Percentiles rank a stretch among this genome's conserved stretches.
Evolutionary conservation across 257 asterid genomes (phyloP).

Genomic region (Solanum sparsipilum): DNA sequence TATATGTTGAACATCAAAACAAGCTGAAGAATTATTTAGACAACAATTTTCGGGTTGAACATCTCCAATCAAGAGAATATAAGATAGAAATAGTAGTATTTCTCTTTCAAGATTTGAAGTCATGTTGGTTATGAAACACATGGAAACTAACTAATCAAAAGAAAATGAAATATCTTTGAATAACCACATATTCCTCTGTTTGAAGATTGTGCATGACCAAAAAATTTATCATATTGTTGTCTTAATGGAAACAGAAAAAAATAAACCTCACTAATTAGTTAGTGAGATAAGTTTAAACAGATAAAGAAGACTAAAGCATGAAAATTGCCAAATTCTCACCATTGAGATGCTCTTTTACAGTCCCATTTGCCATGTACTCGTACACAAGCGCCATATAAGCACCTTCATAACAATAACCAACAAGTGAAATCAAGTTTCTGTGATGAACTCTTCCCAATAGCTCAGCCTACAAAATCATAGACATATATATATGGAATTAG

Average conservation of each 20-base stretch:
- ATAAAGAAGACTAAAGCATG: background rate
- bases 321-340: conserved; percentile 11
- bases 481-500: background rate
- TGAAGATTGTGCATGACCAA: background rate
- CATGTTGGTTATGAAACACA: background rate
- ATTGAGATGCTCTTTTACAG: conserved; percentile 17
- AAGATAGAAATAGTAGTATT: background rate
- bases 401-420: conserved; percentile 36
- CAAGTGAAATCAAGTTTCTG: conserved; percentile 18
- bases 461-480: conserved; percentile 22
- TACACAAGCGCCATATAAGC: conserved; percentile 24
- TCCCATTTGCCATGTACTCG: conserved; percentile 37
- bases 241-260: background rate
- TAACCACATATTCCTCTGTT: background rate
- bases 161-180: background rate
- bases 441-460: conserved; percentile 36
- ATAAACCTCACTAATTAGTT: background rate
- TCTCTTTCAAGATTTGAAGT: background rate
- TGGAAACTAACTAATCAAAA: background rate
- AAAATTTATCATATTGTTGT: background rate
- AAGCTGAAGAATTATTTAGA: background rate
- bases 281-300: background rate
- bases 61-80: background rate
- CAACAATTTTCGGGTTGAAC: background rate
- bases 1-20: background rate